These are phyloP conservation scores for Amphichorda felina DNA, from an alignment of 2,329 filamentous ascomycete genomes.

Conservation along the genomic window DNA sequence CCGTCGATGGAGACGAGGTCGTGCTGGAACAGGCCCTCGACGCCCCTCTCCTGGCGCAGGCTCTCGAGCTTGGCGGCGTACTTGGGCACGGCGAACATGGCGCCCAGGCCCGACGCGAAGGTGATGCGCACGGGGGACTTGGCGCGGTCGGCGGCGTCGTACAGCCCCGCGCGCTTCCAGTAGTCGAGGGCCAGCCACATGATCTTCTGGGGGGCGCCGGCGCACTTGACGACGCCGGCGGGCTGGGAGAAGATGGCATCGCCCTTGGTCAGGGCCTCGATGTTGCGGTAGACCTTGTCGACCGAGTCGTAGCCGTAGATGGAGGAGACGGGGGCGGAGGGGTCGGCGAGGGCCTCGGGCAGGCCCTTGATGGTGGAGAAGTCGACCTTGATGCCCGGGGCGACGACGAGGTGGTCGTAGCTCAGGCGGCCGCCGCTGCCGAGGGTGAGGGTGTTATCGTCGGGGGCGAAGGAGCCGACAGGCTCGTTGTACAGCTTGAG, in stretches of 20 bases:
- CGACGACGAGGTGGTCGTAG: slow-evolving; percentile 56
- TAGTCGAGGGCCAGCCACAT: slow-evolving; percentile 51
- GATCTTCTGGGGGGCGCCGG: slow-evolving; percentile 48
- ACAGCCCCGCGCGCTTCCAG: slow-evolving; percentile 42
- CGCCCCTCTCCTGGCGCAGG: slow-evolving; percentile 38
- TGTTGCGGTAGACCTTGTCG: slow-evolving; percentile 37
- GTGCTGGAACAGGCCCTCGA: slow-evolving; percentile 47
- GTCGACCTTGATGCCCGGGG: slow-evolving; percentile 41
- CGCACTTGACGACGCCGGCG: slow-evolving; percentile 46
- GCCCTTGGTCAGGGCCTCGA: slow-evolving; percentile 35
- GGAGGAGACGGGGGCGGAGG: slow-evolving; percentile 35
- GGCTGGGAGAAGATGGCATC: slow-evolving; percentile 48
- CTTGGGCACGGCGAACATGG: slow-evolving; percentile 50
- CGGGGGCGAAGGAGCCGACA: slow-evolving; percentile 38
- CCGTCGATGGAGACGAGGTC: slow-evolving; percentile 39
- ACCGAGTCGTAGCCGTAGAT: slow-evolving; percentile 45
- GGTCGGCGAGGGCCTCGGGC: slow-evolving; percentile 40
- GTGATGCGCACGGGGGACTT: slow-evolving; percentile 34
- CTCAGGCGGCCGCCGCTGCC: slow-evolving; percentile 41
- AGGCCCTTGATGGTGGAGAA: slow-evolving; percentile 40
- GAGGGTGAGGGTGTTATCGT: slow-evolving; percentile 43
- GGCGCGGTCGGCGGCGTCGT: slow-evolving; percentile 24
- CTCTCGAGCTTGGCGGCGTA: slow-evolving; percentile 41
- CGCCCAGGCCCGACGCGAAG: slow-evolving; percentile 42
- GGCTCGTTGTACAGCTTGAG: slow-evolving; percentile 45